Percentiles rank a stretch among this genome's conserved stretches.
Evolutionary conservation across 75 land plant genomes (phyloP).

Genomic region (Picea glauca): DNA sequence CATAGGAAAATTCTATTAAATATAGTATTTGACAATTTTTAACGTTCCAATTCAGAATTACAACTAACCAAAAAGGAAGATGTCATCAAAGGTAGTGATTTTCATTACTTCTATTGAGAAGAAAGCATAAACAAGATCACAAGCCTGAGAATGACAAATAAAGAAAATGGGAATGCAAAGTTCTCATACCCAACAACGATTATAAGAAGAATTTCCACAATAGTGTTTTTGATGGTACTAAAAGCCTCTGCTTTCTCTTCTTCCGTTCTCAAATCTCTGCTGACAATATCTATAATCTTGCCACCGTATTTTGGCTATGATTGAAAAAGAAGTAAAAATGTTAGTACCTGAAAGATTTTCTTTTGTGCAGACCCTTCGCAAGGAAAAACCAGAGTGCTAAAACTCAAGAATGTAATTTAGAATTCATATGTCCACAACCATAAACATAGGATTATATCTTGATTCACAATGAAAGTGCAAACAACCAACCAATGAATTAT

Average conservation of each 20-base stretch:
- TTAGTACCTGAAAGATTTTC: no score
- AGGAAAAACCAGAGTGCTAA: no score
- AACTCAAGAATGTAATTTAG: no score
- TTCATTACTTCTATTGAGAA: neutral
- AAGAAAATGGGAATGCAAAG: constrained; percentile 5
- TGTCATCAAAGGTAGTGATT: neutral
- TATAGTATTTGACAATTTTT: neutral
- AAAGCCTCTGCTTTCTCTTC: constrained; percentile 67
- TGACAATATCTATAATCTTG: constrained; percentile 88
- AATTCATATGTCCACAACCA: no score
- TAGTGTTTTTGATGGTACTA: constrained; percentile 60
- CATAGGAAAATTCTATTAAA: neutral
- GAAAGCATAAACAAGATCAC: neutral
- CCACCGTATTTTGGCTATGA: constrained; percentile 97
- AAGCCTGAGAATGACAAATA: neutral
- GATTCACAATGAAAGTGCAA: no score
- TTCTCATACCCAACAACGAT: constrained; percentile 75
- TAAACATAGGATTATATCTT: no score
- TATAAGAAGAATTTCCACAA: constrained; percentile 63
- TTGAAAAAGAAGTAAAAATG: neutral
- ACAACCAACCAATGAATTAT: neutral
- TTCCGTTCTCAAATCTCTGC: constrained; percentile 50
- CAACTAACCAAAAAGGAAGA: neutral
- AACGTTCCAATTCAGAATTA: neutral
- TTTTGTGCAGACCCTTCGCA: no score